phyloP scores from a whole-genome alignment of 495 filamentous ascomycete genomes.

The Thozetella sp. region DNA sequence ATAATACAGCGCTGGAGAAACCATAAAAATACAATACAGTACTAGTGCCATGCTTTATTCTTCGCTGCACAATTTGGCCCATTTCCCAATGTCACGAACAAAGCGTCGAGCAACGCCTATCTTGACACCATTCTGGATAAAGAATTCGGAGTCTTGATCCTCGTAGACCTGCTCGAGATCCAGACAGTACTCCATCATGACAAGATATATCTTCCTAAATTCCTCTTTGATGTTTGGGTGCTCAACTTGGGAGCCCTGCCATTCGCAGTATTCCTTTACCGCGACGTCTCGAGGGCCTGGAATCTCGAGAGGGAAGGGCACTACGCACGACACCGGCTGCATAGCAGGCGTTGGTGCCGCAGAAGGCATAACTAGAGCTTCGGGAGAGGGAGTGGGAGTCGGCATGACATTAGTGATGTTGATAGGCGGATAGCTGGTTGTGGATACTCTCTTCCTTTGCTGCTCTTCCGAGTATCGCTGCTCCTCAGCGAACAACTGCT shows the following conservation, averaged over 20 bases:
- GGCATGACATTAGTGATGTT: constrained; percentile 15
- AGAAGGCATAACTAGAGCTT: too few relatives aligned
- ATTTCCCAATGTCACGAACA: constrained; percentile 15
- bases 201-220: background rate
- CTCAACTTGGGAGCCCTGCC: background rate
- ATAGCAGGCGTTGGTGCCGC: too few relatives aligned
- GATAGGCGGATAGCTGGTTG: constrained; percentile 8
- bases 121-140: constrained; percentile 14
- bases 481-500: constrained; percentile 31
- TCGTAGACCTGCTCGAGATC: constrained; percentile 10
- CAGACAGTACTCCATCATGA: background rate
- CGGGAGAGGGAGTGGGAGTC: too few relatives aligned
- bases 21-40: background rate
- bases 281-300: background rate
- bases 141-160: constrained; percentile 13
- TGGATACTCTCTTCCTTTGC: constrained; percentile 14
- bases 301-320: background rate
- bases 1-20: too few relatives aligned
- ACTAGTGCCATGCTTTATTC: background rate
- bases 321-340: too few relatives aligned
- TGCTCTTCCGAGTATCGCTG: constrained; percentile 24
- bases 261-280: background rate
- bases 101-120: constrained; percentile 15
- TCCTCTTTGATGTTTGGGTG: background rate
- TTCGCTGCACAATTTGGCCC: constrained; percentile 11